Percentiles rank a stretch among this genome's conserved stretches.
Evolutionary conservation across 192 early-diverging fungal genomes (phyloP).

Genomic region (Rhizophagus prolifer): DNA sequence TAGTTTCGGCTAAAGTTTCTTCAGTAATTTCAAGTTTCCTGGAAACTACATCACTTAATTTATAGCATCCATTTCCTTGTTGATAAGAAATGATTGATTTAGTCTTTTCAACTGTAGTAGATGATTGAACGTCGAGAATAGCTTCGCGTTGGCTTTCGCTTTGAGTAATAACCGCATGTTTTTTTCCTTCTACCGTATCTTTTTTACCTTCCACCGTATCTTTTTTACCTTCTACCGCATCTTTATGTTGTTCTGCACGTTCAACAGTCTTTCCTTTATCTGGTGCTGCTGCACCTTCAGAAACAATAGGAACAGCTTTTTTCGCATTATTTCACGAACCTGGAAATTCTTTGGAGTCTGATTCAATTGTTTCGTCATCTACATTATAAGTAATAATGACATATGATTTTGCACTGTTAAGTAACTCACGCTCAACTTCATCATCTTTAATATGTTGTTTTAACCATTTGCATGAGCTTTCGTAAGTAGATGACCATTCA

Average conservation of each 20-base stretch:
- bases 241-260: no score
- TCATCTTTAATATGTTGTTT: not conserved
- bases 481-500: not conserved
- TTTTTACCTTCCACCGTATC: no score
- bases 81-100: conserved; percentile 5
- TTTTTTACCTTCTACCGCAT: no score
- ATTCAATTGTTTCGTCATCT: not conserved
- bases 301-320: no score
- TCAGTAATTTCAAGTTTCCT: not conserved
- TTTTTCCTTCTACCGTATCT: no score
- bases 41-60: not conserved
- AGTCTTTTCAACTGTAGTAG: conserved; percentile 2
- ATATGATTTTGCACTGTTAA: not conserved
- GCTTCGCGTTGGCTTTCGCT: not conserved
- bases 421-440: not conserved
- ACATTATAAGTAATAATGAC: not conserved
- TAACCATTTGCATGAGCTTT: not conserved
- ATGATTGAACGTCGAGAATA: not conserved
- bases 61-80: not conserved
- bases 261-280: no score
- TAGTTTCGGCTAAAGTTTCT: not conserved
- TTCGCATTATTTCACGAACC: not conserved
- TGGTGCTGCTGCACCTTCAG: no score
- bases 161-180: no score
- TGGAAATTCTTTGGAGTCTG: not conserved